Evolutionary conservation across 2,329 filamentous ascomycete species (phyloP).

Genomic region (Dactylellina sp.): DNA sequence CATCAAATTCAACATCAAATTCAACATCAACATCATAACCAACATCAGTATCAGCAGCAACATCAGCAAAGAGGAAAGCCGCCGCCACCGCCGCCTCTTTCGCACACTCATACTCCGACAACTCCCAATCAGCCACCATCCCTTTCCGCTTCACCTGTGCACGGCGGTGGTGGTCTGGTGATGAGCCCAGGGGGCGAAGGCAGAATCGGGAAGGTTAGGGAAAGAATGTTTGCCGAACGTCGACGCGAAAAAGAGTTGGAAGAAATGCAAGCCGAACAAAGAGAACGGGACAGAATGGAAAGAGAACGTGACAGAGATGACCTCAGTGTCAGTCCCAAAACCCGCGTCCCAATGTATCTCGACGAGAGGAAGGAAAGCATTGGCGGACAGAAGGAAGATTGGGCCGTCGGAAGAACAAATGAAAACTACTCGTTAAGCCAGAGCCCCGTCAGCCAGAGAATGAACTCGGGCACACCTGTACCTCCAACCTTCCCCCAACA

Average conservation of each 20-base stretch:
- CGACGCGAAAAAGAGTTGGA: conserved; percentile 46
- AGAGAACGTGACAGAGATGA: conserved; percentile 68
- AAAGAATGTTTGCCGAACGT: conserved; percentile 52
- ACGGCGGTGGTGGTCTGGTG: conserved; percentile 46
- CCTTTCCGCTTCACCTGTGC: conserved; percentile 39
- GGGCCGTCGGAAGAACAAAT: conserved; percentile 40
- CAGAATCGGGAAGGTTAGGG: conserved; percentile 36
- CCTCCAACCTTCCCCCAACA: conserved; percentile 30
- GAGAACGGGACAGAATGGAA: conserved; percentile 48
- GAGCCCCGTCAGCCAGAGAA: conserved; percentile 45
- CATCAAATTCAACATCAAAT: conserved; percentile 36
- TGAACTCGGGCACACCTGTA: conserved; percentile 42
- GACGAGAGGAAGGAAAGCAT: conserved; percentile 41
- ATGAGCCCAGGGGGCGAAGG: conserved; percentile 37
- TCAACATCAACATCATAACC: conserved; percentile 21
- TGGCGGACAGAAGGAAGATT: conserved; percentile 50
- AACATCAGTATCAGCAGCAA: conserved; percentile 23
- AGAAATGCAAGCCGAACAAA: conserved; percentile 48
- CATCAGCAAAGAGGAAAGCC: conserved; percentile 43
- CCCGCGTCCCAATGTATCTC: conserved; percentile 67
- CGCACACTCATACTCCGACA: conserved; percentile 47
- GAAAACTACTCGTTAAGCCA: conserved; percentile 45
- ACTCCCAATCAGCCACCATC: conserved; percentile 31
- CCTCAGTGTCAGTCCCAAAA: conserved; percentile 83
- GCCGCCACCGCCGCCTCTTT: conserved; percentile 31